Evolutionary conservation across 1,284 basidiomycete genomes (phyloP).

Genomic region (Leccinum subrobustum): DNA sequence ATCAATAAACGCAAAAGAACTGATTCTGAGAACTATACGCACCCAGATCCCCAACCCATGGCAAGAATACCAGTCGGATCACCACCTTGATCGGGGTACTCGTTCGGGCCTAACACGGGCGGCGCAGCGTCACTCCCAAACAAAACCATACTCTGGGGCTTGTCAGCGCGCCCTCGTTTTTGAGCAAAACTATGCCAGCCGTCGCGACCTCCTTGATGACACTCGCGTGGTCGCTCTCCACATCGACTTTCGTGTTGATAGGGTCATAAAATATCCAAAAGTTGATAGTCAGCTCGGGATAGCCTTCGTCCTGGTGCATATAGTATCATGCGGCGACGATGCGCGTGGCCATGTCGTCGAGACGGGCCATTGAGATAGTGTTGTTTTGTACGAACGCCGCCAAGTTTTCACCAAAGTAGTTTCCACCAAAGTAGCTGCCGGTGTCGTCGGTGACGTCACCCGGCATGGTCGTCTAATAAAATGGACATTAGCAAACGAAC

Average conservation of each 20-base stretch:
- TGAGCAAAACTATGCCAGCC: constrained; percentile 73
- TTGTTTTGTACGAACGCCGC: constrained; percentile 32
- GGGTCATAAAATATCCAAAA: constrained; percentile 47
- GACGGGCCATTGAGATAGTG: constrained; percentile 41
- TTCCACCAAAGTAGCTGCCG: constrained; percentile 36
- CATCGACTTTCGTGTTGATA: constrained; percentile 56
- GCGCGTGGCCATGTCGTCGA: constrained; percentile 69
- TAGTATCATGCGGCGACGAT: constrained; percentile 63
- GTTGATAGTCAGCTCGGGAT: constrained; percentile 54
- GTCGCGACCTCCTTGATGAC: constrained; percentile 66
- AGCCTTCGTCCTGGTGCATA: constrained; percentile 56
- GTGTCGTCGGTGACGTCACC: constrained; percentile 38
- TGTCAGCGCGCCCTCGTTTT: constrained; percentile 59
- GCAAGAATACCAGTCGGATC: constrained; percentile 57
- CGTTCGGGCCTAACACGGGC: constrained; percentile 54
- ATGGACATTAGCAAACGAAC: not conserved
- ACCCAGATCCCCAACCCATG: constrained; percentile 66
- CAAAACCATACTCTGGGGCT: constrained; percentile 35
- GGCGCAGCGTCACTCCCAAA: constrained; percentile 57
- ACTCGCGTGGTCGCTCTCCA: constrained; percentile 53
- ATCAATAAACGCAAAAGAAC: not conserved
- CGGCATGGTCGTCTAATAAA: constrained; percentile 29
- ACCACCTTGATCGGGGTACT: constrained; percentile 46
- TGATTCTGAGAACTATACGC: not conserved
- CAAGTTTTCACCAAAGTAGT: constrained; percentile 45